Base-by-base conservation (phyloP, 75 land plant genomes). In the Isoetes taiwanensis region DNA sequence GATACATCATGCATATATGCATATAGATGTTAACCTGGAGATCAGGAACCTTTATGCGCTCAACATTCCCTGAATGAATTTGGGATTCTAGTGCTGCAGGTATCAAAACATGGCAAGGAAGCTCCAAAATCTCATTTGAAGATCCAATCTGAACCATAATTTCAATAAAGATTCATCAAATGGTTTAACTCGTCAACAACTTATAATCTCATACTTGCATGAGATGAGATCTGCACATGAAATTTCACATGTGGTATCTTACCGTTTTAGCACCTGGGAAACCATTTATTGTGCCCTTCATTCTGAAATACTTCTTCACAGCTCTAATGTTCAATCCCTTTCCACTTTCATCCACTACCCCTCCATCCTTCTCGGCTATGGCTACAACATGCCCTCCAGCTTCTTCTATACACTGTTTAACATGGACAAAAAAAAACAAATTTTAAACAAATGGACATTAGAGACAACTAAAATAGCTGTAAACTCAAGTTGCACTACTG, bases 201-300 rank as follows among this genome's bases (percentile, higher is more conserved):
- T 9, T 6, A n/a, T 27, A 17, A 41, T 19, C 2, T 31, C 30
- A 11, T 56, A 16, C 17, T 20, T 41, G 59, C 17, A 11, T 33
- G 2, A 1, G 17, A 19, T 6, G 52, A 10, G 52, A 48, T 48
- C 8, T 9, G 17, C 11, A 48, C 16, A 48, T 48, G 6, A 19
- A 48, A 16, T 54, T 37, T 46, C n/a, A n/a, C 52, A 46, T 46
- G n/a, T 16, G 4, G 12, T 16, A 14, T 28, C 66, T 8, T 70
- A 70, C 72, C 35, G 72, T 70, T 33, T 50, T 41, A 6, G 61
- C 72, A 31, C 52, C 57, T 12, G 72, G 72, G 39, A 70, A 70
- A 34, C 67, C 72, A 63, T 61, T 63, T 33, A 70, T 70, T 23
- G 72, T 70, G 43, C 72, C 72, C 46, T 70, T 63, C 40, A 57